These are phyloP conservation scores for Citrullus amarus DNA, from an alignment of 306 rosid species.

Conservation along the genomic window DNA sequence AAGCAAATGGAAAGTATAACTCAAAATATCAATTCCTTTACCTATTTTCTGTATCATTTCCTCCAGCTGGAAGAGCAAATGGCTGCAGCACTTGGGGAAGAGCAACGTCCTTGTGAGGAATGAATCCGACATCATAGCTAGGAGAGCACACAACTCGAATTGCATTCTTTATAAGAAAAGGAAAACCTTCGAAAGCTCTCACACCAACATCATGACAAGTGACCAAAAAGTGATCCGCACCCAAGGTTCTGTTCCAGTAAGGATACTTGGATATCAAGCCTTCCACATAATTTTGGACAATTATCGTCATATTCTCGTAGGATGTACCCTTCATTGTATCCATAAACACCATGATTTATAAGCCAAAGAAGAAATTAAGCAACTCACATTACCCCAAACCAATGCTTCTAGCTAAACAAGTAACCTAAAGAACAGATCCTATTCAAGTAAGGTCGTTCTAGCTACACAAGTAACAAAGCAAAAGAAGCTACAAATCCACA, in stretches of 20 bases:
- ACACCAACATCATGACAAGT: conserved; percentile 99
- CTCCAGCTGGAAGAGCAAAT: conserved; percentile 95
- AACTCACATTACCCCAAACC: background rate
- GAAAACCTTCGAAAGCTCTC: conserved; percentile 85
- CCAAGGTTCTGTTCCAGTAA: conserved; percentile 97
- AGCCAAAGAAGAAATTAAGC: conserved; percentile 10
- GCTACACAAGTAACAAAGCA: background rate
- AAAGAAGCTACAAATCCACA: background rate
- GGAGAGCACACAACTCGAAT: conserved; percentile 97
- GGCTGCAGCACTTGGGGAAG: conserved; percentile 97
- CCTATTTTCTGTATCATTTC: conserved; percentile 86
- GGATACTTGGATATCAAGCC: conserved; percentile 85
- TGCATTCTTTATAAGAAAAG: conserved; percentile 75
- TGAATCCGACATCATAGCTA: conserved; percentile 89
- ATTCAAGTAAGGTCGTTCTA: background rate
- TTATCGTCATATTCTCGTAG: conserved; percentile 86
- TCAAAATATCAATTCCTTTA: conserved; percentile 7
- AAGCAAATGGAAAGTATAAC: background rate
- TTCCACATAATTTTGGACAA: conserved; percentile 78
- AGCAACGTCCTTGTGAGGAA: conserved; percentile 95
- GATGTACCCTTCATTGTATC: conserved; percentile 63
- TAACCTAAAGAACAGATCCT: background rate
- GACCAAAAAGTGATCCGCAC: conserved; percentile 91
- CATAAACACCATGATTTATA: conserved; percentile 4
- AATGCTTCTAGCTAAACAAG: background rate